Conservation (phyloP, 345 rosid genomes). For the Carallia pectinifolia region DNA sequence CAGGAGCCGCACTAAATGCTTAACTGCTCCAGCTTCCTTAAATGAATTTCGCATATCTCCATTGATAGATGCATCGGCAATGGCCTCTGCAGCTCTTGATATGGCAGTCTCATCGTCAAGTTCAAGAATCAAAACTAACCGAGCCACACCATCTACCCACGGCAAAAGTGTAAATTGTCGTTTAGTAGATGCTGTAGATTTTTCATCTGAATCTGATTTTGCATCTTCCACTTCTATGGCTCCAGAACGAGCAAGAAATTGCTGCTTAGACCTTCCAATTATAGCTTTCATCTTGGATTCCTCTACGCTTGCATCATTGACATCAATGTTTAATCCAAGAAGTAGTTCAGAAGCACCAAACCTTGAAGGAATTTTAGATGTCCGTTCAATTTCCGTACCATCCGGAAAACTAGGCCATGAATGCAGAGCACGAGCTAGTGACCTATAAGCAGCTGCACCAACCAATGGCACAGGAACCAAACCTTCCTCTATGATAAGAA, state of each 20-base stretch:
- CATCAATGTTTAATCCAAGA: conserved; percentile 56
- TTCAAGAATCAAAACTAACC: conserved; percentile 80
- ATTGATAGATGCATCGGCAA: conserved; percentile 74
- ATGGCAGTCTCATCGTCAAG: conserved; percentile 69
- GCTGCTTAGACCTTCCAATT: conserved; percentile 71
- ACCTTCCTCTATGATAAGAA: conserved; percentile 83
- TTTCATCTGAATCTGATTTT: conserved; percentile 38
- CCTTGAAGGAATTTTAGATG: conserved; percentile 53
- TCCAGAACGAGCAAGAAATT: conserved; percentile 81
- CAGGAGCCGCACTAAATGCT: conserved; percentile 66
- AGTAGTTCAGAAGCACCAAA: conserved; percentile 79
- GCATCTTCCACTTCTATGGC: conserved; percentile 68
- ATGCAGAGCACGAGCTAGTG: conserved; percentile 57
- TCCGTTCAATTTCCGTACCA: conserved; percentile 57
- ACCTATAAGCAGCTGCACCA: conserved; percentile 72
- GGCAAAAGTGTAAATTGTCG: conserved; percentile 59
- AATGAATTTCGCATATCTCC: conserved; percentile 73
- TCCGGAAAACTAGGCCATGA: conserved; percentile 89
- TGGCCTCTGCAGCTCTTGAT: conserved; percentile 68
- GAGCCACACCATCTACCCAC: conserved; percentile 79
- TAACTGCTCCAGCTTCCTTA: conserved; percentile 85
- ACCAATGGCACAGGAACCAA: conserved; percentile 72
- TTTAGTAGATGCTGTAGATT: conserved; percentile 25
- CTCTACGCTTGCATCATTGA: conserved; percentile 42
- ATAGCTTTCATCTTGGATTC: conserved; percentile 74